Evolutionary conservation across 1,284 basidiomycete species (phyloP), one percentile per base, ranked within the genome.

Genomic region (Rhizoctonia solani): DNA sequence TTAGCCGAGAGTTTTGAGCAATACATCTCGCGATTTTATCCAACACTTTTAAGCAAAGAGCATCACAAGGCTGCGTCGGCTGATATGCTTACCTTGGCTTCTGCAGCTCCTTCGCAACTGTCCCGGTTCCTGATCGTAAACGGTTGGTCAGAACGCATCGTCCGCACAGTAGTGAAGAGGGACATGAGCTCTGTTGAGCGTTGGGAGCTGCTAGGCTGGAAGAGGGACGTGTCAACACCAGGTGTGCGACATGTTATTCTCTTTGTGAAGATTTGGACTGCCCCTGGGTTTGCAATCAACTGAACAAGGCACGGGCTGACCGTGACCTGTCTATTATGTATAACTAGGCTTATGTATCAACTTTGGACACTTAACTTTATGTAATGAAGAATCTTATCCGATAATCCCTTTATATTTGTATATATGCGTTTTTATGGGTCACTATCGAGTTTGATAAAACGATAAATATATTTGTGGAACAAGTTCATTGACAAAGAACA

Each of bases 121-220:
- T 21, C 2, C 2, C 39, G 25, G 16, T 6, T 16, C 8, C 19
- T 58, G 13, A 42, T 58, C 25, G 27, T 58, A 11, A 14, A 27
- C 3, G 13, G 23, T 19, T 58, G 55, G 55, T 25, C 55, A 2
- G 29, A 44, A 5, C 37, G 21, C n/a, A 46, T 58, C 39, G 39
- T 30, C 14, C 37, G 29, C 19, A 42, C 1, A 1, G 39, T 46
- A 14, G 3, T 58, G 41, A 27, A 16, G 4, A 42, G 27, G 16
- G n/a, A 56, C 16, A 30, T 25, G n/a, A 29, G 16, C 23, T 1
- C 39, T 41, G 4, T 29, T 6, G 4, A 29, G 29, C 21, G 37
- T 16, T 58, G 55, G 55, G 23, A 58, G 29, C 3, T 58, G 1
- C 19, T 46, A 4, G 55, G 55, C n/a, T 58, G 55, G 55, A 58